These are phyloP conservation scores for Jaltomata sinuosa DNA, from an alignment of 257 asterid species.

Conservation along the genomic window DNA sequence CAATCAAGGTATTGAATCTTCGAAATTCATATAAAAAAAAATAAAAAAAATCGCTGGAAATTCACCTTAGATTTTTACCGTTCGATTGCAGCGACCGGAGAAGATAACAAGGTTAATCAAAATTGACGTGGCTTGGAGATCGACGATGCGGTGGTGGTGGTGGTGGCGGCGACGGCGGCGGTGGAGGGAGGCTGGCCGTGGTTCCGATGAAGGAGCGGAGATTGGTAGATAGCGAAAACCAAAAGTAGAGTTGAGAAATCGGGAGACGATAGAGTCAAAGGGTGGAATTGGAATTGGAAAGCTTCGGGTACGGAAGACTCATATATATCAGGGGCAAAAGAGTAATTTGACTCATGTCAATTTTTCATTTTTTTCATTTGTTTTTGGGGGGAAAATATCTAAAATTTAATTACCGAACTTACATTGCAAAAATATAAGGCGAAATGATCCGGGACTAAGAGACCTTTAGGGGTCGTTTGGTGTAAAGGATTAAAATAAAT, in stretches of 20 bases:
- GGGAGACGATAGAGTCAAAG: slow-evolving; percentile 4
- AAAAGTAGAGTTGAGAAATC: neutral
- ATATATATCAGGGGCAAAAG: neutral
- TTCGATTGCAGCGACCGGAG: neutral
- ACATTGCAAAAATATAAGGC: too few relatives aligned
- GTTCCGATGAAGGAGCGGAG: neutral
- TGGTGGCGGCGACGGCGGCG: neutral
- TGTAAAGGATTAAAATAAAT: too few relatives aligned
- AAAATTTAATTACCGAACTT: too few relatives aligned
- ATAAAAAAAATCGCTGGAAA: neutral
- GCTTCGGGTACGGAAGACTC: neutral
- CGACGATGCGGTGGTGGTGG: neutral
- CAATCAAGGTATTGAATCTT: neutral
- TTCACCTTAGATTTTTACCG: neutral
- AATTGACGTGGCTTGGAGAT: neutral
- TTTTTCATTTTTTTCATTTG: too few relatives aligned
- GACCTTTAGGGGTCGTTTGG: too few relatives aligned
- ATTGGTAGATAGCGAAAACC: neutral
- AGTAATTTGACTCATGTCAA: neutral
- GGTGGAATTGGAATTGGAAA: neutral
- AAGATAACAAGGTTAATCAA: neutral
- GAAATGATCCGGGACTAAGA: too few relatives aligned
- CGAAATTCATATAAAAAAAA: neutral
- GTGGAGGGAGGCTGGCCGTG: neutral
- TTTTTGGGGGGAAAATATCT: too few relatives aligned